These are phyloP conservation scores for Wickerhamiella bombiphila DNA, from an alignment of 805 yeast species.

Conservation along the genomic window DNA sequence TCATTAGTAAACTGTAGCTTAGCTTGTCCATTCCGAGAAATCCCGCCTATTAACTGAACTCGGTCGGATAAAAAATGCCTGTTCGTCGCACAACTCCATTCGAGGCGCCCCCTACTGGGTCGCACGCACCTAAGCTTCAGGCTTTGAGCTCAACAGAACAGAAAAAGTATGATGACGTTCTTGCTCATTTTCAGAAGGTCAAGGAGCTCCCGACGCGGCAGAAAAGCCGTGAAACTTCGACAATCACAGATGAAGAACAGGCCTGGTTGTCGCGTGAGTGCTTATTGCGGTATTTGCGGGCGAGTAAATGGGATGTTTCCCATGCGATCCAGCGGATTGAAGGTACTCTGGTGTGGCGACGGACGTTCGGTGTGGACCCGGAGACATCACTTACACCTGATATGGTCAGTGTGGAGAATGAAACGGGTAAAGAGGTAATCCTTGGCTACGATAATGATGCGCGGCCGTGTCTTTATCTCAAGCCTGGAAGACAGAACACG, in stretches of 20 bases:
- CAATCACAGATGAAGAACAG: constrained; percentile 42
- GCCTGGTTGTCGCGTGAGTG: constrained; percentile 94
- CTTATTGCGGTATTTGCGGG: constrained; percentile 74
- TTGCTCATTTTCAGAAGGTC: constrained; percentile 44
- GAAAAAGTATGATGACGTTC: constrained; percentile 45
- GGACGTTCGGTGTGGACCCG: constrained; percentile 68
- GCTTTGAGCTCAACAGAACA: constrained; percentile 40
- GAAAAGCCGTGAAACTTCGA: constrained; percentile 25
- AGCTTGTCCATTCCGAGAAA: too few species aligned
- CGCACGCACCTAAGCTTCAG: constrained; percentile 37
- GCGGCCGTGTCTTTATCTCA: constrained; percentile 83
- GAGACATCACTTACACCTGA: constrained; percentile 22
- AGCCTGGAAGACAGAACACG: constrained; percentile 93
- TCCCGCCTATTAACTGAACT: too few species aligned
- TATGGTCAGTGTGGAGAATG: constrained; percentile 46
- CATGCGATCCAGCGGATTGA: constrained; percentile 64
- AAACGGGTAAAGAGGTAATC: constrained; percentile 83
- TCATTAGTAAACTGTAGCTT: too few species aligned
- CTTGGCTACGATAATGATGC: constrained; percentile 81
- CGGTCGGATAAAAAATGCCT: too few species aligned
- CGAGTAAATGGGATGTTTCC: constrained; percentile 73
- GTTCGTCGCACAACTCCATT: too few species aligned
- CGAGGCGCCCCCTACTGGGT: constrained; percentile 34
- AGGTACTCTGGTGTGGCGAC: constrained; percentile 78
- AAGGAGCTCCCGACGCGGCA: constrained; percentile 34